Conservation (phyloP, 495 filamentous ascomycete species). For the Hypoxylon lienhwacheense region DNA sequence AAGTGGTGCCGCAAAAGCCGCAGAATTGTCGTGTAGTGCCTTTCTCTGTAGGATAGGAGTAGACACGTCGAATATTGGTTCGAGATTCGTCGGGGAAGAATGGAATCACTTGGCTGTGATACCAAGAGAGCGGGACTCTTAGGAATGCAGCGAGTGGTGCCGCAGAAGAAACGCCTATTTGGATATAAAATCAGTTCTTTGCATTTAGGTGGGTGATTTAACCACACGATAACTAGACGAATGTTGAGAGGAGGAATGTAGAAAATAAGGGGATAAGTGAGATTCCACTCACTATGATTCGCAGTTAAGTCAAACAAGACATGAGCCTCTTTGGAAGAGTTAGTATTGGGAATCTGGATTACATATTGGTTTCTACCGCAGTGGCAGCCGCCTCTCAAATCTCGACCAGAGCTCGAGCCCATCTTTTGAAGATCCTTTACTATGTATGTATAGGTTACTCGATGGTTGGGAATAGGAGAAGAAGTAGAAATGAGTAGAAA, state of each 20-base stretch:
- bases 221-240: neutral
- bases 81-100: slow-evolving; percentile 79
- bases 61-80: slow-evolving; percentile 68
- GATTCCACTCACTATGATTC: slow-evolving; percentile 62
- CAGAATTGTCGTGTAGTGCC: slow-evolving; percentile 76
- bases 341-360: slow-evolving; percentile 65
- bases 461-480: neutral
- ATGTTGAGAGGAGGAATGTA: slow-evolving; percentile 1
- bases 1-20: slow-evolving; percentile 82
- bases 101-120: slow-evolving; percentile 68
- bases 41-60: slow-evolving; percentile 61
- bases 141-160: slow-evolving; percentile 76
- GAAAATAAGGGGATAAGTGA: neutral
- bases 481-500: neutral
- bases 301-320: slow-evolving; percentile 70
- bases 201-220: slow-evolving; percentile 1
- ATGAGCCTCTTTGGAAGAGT: slow-evolving; percentile 57
- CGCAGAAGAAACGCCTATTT: slow-evolving; percentile 64
- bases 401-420: slow-evolving; percentile 15
- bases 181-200: slow-evolving; percentile 2
- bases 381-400: slow-evolving; percentile 72
- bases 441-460: neutral
- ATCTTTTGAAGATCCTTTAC: neutral
- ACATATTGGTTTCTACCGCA: slow-evolving; percentile 85
- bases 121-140: slow-evolving; percentile 76